Evolutionary conservation across 495 filamentous ascomycete species (phyloP), one percentile per base, ranked within the genome.

Genomic region (Daldinia bambusicola): DNA sequence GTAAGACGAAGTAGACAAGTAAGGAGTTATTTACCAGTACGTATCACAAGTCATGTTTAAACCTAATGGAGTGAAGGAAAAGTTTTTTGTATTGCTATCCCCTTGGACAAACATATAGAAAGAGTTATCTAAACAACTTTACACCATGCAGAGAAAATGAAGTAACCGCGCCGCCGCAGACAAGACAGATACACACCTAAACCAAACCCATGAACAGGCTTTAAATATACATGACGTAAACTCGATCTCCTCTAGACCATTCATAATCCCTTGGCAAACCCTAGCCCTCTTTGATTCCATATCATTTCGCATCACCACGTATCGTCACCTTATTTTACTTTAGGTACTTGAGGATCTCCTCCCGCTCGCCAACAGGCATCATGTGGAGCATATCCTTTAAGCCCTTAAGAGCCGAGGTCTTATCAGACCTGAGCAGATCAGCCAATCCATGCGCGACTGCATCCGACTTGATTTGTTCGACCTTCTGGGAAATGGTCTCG

Each of bases 311-410:
- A 13, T 55, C 8, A 30, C 3, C 53, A 38, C 30, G 8, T 41
- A 50, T 20, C 43, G 30, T n/a, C 43, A 8, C 40, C 50, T 9
- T 55, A 22, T 71, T 64, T 64, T 78, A 78, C 65, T 81, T 76
- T 12, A 95, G 82, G 74, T 85, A 92, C 83, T 90, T 93, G 55
- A 98, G 80, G 4, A 95, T 85, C 80, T 90, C 88, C 80, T 98
- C 95, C 70, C 92, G 89, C 83, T 99, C 95, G 61, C 86, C 88
- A 55, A 94, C 90, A 20, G 93, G 91, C 82, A 99, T 86, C 82
- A 93, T 93, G 61, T 88, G 87, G 67, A 99, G 81, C 71, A 95
- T 87, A 70, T 94, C 90, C 78, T 92, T 89, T 12, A 99, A 87
- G 74, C 95, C 95, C 86, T 91, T 93, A 66, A 97, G 85, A 38